Percentiles rank a stretch among this genome's conserved stretches.
Evolutionary conservation across 306 rosid genomes (phyloP).

Genomic region (Cicer pinnatifidum): DNA sequence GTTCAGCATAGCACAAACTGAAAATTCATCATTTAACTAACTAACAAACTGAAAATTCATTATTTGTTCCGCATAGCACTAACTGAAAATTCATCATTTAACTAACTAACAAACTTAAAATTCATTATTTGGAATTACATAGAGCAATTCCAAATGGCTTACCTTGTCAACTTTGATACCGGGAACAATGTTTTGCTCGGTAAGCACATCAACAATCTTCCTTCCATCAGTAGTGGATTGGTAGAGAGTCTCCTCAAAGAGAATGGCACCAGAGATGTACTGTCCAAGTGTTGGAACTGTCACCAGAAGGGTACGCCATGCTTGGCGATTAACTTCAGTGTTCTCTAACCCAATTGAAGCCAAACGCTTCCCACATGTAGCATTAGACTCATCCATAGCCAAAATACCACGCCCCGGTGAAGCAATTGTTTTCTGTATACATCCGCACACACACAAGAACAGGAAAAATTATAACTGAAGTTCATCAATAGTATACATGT

Average conservation of each 20-base stretch:
- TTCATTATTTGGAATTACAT: neutral
- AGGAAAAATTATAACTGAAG: neutral
- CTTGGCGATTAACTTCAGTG: slow-evolving; percentile 90
- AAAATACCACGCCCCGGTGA: slow-evolving; percentile 90
- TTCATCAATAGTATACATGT: neutral
- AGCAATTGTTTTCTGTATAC: slow-evolving; percentile 62
- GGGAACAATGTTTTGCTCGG: slow-evolving; percentile 70
- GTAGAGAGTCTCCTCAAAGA: slow-evolving; percentile 88
- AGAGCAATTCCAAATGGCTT: slow-evolving; percentile 3
- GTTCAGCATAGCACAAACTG: neutral
- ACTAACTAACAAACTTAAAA: too few species aligned
- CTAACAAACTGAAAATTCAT: too few species aligned
- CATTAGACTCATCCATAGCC: slow-evolving; percentile 97
- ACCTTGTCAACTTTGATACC: slow-evolving; percentile 94
- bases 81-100: neutral
- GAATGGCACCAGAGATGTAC: slow-evolving; percentile 85
- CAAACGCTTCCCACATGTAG: slow-evolving; percentile 85
- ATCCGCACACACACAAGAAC: neutral
- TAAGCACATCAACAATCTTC: slow-evolving; percentile 76
- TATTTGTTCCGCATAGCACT: neutral
- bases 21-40: neutral
- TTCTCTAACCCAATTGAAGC: slow-evolving; percentile 89
- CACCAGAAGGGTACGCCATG: slow-evolving; percentile 77
- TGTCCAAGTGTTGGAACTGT: slow-evolving; percentile 68
- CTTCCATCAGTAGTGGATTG: slow-evolving; percentile 79